Base-by-base conservation (phyloP, 176 grass and related monocot species). In the Aegilops tauschii region DNA sequence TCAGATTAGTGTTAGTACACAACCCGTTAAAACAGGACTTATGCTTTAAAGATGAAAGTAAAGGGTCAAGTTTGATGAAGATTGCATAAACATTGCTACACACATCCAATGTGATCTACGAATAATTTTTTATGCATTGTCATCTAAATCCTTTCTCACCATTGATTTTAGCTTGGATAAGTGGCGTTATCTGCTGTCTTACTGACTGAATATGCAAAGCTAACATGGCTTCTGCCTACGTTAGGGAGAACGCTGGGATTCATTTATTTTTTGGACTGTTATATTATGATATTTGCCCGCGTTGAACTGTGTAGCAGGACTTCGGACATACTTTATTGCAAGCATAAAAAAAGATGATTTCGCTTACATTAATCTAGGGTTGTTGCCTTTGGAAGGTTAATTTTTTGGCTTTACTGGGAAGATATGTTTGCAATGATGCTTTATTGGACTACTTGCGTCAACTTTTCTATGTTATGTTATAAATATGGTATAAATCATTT, bases 401-500 rank as follows among this genome's bases (percentile, higher is more conserved):
- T 44, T 42, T 28, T 29, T 8, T 47, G 40, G 40, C 40, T 80
- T 80, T 59, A 66, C 47, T 12, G 10, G 23, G 76, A 66, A 17
- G 56, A 56, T 80, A 1, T 79, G 44, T 79, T 69, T 16, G 12
- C 4, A 8, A 0, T 0, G 18, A 78, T 42, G 65, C 59, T 69
- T 45, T 61, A 44, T 61, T 81, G 34, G 52, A 25, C 37, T 50
- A 83, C 10, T 36, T 59, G 2, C 8, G 20, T 76, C 25, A n/a
- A 27, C 12, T 70, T 86, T 39, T 71, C 17, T 86, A 70, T 66
- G 29, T 30, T 63, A 58, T 58, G 6, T 58, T 54, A 54, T 58
- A 58, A 58, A 30, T 89, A 42, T 86, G 25, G n/a, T 1, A 1
- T 80, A n/a, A 20, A 73, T 54, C 29, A 86, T 74, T 85, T 69